Conservation (phyloP, 805 yeast genomes). For the Yamadazyma ubonensis region DNA sequence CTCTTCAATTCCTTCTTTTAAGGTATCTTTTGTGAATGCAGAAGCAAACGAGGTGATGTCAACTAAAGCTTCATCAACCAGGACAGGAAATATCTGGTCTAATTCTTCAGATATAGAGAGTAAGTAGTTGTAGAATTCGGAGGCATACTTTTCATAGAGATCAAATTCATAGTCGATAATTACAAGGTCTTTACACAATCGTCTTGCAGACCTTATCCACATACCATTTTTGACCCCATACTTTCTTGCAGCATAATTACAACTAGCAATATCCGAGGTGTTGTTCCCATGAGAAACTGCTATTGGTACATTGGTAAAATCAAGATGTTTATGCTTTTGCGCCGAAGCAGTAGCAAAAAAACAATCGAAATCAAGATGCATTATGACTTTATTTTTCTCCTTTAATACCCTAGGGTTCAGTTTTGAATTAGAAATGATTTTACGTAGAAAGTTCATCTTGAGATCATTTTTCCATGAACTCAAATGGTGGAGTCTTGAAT, state of each 20-base stretch:
- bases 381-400: slow-evolving; percentile 36
- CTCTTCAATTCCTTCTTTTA: slow-evolving; percentile 8
- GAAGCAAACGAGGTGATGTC: slow-evolving; percentile 48
- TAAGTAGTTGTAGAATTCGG: slow-evolving; percentile 61
- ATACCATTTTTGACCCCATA: slow-evolving; percentile 82
- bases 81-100: slow-evolving; percentile 68
- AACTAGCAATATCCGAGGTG: slow-evolving; percentile 82
- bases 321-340: slow-evolving; percentile 51
- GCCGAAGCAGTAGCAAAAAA: slow-evolving; percentile 89
- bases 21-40: background rate
- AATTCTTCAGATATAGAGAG: slow-evolving; percentile 43
- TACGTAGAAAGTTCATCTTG: slow-evolving; percentile 54
- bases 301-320: slow-evolving; percentile 49
- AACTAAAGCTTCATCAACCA: slow-evolving; percentile 87
- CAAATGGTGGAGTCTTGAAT: slow-evolving; percentile 84
- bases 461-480: slow-evolving; percentile 84
- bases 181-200: slow-evolving; percentile 63
- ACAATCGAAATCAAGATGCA: slow-evolving; percentile 92
- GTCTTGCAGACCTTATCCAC: slow-evolving; percentile 75
- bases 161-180: slow-evolving; percentile 72
- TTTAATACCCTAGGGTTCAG: background rate
- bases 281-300: slow-evolving; percentile 63
- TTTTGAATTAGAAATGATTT: slow-evolving; percentile 31
- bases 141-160: slow-evolving; percentile 65
- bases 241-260: slow-evolving; percentile 84